A percentile compares a stretch with the other conserved stretches of the same genome.
Conservation (phyloP, 2,329 filamentous ascomycete genomes). For the Torrubiella hemipterigena region DNA sequence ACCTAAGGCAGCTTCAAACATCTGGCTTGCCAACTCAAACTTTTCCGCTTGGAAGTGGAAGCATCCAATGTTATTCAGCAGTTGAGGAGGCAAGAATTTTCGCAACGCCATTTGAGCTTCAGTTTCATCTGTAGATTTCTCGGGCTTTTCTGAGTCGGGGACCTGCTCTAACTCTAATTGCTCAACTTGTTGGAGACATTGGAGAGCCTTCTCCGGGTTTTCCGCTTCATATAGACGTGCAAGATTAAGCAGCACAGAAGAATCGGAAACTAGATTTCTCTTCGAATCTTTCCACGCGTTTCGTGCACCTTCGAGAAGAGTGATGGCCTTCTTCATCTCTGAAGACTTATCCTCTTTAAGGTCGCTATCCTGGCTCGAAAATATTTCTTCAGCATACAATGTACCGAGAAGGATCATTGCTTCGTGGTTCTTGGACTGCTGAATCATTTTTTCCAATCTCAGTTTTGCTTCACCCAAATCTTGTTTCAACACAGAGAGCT, state of each 20-base stretch:
- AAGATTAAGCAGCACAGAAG: conserved; percentile 81
- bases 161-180: conserved; percentile 77
- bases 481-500: conserved; percentile 72
- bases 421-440: conserved; percentile 71
- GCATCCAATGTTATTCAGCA: conserved; percentile 95
- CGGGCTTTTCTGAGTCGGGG: conserved; percentile 54
- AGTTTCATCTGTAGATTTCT: conserved; percentile 42
- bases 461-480: conserved; percentile 90
- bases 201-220: conserved; percentile 78
- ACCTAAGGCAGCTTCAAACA: conserved; percentile 85
- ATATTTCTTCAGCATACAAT: conserved; percentile 89
- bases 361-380: conserved; percentile 58
- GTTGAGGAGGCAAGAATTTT: conserved; percentile 72
- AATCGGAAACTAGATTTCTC: conserved; percentile 68
- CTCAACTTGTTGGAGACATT: conserved; percentile 86
- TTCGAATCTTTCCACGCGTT: conserved; percentile 88
- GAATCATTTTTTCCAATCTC: conserved; percentile 84
- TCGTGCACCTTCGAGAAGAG: conserved; percentile 72
- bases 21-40: conserved; percentile 63
- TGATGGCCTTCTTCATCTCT: conserved; percentile 77
- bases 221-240: conserved; percentile 82
- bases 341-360: conserved; percentile 77
- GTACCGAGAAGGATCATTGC: conserved; percentile 88
- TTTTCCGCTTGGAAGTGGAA: conserved; percentile 87
- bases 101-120: conserved; percentile 52